Base-by-base conservation (phyloP, 495 filamentous ascomycete species). In the Beverwykella pulmonaria region DNA sequence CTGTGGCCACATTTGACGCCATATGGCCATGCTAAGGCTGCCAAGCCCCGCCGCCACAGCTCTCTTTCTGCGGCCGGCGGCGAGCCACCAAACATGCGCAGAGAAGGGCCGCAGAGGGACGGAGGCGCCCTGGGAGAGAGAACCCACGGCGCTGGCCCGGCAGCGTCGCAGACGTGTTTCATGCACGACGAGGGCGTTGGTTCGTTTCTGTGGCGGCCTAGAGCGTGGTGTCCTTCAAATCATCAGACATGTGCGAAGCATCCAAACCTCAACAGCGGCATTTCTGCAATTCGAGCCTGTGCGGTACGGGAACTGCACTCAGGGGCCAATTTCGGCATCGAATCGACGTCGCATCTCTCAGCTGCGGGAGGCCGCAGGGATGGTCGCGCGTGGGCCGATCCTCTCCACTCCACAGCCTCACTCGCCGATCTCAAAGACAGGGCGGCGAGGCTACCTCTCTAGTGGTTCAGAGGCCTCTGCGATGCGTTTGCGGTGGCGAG, bases 101-200 rank as follows among this genome's bases (percentile, higher is more conserved):
- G 32, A 5, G 32, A 34, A 12, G 32, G 32, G 32, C 32, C 5
- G 32, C n/a, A 34, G 32, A 12, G 32, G 32, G 32, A 34, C 32
- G 32, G 32, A 12, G 6, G 32, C 6, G 32, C 5, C 32, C 5
- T 5, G 32, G 6, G 32, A 34, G 32, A 12, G 32, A 46, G 53
- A n/a, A 29, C 14, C 12, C 30, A 26, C 15, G 32, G 53, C 23
- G 17, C 30, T 27, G 57, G 48, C 6, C 12, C n/a, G 27, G 56
- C 55, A 30, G 63, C 63, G 67, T 65, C 58, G 62, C 61, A 70
- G 56, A 61, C 27, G 39, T 70, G 67, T 70, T 70, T 70, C 67
- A 61, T 61, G 62, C 50, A 59, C 30, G 50, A 25, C 44, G 22
- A 39, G 46, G 22, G 17, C n/a, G 44, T 26, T 46, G 22, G 17